Conservation (phyloP, 768 basidiomycete species). For the Kwoniella europaea region DNA sequence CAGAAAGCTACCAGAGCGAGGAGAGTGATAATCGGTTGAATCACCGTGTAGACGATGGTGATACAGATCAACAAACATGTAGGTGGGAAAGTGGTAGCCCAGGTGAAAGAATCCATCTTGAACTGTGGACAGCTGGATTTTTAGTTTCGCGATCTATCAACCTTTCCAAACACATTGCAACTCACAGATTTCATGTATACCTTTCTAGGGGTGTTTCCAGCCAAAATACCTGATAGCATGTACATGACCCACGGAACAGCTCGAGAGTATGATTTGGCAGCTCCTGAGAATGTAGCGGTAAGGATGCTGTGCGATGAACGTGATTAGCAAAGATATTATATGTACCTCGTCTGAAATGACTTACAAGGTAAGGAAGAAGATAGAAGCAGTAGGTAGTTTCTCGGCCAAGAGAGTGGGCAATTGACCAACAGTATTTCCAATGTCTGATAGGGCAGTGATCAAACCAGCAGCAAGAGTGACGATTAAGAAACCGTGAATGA, state of each 20-base stretch:
- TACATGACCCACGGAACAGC: conserved; percentile 54
- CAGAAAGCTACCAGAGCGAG: conserved; percentile 55
- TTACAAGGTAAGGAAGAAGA: conserved; percentile 59
- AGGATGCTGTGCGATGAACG: conserved; percentile 36
- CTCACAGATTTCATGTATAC: conserved; percentile 44
- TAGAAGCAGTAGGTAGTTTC: conserved; percentile 53
- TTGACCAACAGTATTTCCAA: conserved; percentile 33
- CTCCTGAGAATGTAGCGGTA: conserved; percentile 51
- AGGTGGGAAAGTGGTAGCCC: conserved; percentile 54
- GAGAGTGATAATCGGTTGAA: conserved; percentile 58
- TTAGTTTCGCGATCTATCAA: neutral
- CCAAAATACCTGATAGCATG: conserved; percentile 48
- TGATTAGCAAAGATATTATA: neutral
- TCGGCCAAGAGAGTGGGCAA: conserved; percentile 52
- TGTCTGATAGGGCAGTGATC: conserved; percentile 44
- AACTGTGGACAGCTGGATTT: conserved; percentile 20
- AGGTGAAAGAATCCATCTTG: conserved; percentile 47
- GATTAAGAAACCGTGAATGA: conserved; percentile 60
- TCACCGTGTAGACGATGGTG: conserved; percentile 59
- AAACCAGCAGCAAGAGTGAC: conserved; percentile 57
- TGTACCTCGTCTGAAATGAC: neutral
- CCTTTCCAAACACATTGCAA: neutral
- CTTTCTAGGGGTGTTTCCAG: conserved; percentile 57
- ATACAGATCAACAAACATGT: conserved; percentile 55
- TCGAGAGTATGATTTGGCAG: conserved; percentile 54